phyloP scores from a whole-genome alignment of 768 basidiomycete species.

The Xerocomellus dryophilus region DNA sequence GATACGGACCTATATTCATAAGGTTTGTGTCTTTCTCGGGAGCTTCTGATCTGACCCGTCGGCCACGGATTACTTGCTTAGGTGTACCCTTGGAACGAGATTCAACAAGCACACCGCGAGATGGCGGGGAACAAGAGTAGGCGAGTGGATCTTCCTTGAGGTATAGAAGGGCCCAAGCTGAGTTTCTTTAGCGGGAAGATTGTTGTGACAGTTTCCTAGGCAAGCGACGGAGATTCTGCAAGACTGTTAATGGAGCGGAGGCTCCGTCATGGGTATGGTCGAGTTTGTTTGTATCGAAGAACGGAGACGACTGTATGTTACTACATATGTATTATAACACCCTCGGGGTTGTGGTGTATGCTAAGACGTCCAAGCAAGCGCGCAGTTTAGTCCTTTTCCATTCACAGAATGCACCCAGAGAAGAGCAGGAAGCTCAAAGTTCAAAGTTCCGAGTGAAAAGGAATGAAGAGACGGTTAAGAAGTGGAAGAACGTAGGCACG shows the following conservation, averaged over 20 bases:
- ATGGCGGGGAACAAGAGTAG: constrained; percentile 75
- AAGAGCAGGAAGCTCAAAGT: neutral
- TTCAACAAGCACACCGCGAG: constrained; percentile 76
- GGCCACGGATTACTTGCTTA: constrained; percentile 28
- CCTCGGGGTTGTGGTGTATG: neutral
- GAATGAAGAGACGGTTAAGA: neutral
- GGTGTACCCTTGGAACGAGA: constrained; percentile 80
- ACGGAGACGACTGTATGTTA: neutral
- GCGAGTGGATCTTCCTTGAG: constrained; percentile 21
- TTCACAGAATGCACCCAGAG: neutral
- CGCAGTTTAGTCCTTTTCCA: neutral
- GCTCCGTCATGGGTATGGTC: constrained; percentile 1
- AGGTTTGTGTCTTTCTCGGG: constrained; percentile 42
- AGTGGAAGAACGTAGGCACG: constrained; percentile 6
- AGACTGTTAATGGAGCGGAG: neutral
- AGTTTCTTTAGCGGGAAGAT: constrained; percentile 32
- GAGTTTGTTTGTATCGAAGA: constrained; percentile 5
- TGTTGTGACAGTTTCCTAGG: constrained; percentile 26
- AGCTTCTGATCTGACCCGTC: constrained; percentile 13
- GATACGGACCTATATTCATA: constrained; percentile 74
- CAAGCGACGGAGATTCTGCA: constrained; percentile 9
- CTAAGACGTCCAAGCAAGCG: neutral
- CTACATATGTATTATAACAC: neutral
- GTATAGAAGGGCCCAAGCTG: neutral
- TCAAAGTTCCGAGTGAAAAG: constrained; percentile 4